phyloP scores from a whole-genome alignment of 805 yeast genomes.

The Pichia heedii region DNA sequence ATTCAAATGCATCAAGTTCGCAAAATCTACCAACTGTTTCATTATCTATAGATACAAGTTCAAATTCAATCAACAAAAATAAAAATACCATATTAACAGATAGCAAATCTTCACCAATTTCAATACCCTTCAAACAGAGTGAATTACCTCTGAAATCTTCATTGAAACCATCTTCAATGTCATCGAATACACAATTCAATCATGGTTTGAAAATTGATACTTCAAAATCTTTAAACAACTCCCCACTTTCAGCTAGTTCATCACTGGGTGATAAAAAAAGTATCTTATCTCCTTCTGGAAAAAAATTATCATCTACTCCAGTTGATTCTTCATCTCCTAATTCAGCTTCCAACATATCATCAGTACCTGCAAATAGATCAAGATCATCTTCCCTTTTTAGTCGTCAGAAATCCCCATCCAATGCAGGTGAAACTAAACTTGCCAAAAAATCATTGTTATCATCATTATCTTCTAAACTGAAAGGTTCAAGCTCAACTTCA shows the following conservation, averaged over 20 bases:
- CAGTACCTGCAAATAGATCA: neutral
- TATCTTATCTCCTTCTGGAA: neutral
- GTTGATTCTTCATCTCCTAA: neutral
- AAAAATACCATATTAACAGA: too few species aligned
- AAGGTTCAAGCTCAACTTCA: conserved; percentile 10
- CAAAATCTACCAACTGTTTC: conserved; percentile 1
- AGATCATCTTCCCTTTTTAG: conserved; percentile 6
- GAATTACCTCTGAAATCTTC: conserved; percentile 8
- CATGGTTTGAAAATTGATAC: neutral
- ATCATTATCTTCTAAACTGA: conserved; percentile 28
- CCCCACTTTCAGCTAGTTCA: neutral
- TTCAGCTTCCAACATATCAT: neutral
- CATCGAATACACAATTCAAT: neutral
- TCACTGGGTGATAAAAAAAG: neutral
- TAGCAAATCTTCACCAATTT: neutral
- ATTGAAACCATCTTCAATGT: conserved; percentile 3
- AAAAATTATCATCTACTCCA: neutral
- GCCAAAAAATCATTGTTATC: conserved; percentile 24
- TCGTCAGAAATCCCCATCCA: conserved; percentile 8
- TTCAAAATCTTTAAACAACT: neutral
- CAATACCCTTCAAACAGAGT: neutral
- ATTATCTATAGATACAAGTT: conserved; percentile 2
- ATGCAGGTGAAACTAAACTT: conserved; percentile 5
- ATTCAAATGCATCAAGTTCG: neutral
- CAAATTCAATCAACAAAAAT: neutral